Conservation (phyloP, 83 land plant species). For the Diphasiastrum complanatum region DNA sequence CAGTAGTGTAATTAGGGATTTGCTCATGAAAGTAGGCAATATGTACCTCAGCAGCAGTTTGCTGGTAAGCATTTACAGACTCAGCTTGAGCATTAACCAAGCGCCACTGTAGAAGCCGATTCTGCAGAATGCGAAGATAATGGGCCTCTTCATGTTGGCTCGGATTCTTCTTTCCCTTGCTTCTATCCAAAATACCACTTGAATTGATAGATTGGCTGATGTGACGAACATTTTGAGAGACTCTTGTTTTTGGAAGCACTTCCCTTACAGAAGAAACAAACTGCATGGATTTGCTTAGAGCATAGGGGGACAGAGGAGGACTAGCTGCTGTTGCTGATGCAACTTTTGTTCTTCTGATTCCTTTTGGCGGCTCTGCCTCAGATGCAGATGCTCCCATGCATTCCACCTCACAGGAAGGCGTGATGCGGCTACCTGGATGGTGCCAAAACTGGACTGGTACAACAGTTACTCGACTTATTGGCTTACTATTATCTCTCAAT, state of each 20-base stretch:
- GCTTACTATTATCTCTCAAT: no score
- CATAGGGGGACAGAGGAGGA: conserved; percentile 8
- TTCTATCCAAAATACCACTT: conserved; percentile 52
- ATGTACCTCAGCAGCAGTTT: conserved; percentile 70
- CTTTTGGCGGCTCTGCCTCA: conserved; percentile 15
- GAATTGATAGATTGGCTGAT: conserved; percentile 32
- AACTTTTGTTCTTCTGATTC: conserved; percentile 11
- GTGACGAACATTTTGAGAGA: conserved; percentile 22
- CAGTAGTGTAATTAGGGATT: no score
- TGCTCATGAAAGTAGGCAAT: no score
- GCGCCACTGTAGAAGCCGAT: conserved; percentile 76
- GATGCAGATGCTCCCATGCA: conserved; percentile 24
- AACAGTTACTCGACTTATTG: conserved; percentile 21
- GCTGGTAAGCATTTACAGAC: conserved; percentile 45
- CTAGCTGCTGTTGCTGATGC: conserved; percentile 7
- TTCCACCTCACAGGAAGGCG: conserved; percentile 30
- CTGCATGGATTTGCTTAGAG: background rate
- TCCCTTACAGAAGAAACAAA: background rate
- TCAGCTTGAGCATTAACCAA: conserved; percentile 76
- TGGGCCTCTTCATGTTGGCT: conserved; percentile 75
- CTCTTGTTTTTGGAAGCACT: background rate
- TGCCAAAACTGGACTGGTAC: conserved; percentile 45
- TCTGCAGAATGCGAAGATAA: conserved; percentile 64
- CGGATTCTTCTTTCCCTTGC: conserved; percentile 62
- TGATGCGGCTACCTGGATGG: conserved; percentile 43